A percentile compares a stretch with the other conserved stretches of the same genome.
Conservation (phyloP, 257 asterid species). For the Echium plantagineum region DNA sequence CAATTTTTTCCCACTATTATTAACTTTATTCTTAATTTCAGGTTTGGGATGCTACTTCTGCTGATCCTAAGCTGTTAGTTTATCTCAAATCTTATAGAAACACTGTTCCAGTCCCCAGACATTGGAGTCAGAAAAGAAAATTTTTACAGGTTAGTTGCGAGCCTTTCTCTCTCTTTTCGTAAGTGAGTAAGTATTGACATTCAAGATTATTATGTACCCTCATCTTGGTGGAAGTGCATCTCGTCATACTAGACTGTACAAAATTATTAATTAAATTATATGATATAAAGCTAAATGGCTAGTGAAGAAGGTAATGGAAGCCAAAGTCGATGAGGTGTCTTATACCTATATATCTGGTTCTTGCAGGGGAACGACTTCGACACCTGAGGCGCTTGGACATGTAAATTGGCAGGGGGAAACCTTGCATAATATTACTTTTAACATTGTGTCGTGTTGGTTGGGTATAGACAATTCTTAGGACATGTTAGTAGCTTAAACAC, state of each 20-base stretch:
- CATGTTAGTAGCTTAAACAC: background rate
- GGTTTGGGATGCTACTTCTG: slow-evolving; percentile 98
- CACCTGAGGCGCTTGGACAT: slow-evolving; percentile 84
- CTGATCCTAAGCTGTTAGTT: slow-evolving; percentile 92
- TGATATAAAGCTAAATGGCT: slow-evolving; percentile 28
- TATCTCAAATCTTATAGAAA: slow-evolving; percentile 82
- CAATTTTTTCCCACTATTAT: too few relatives aligned
- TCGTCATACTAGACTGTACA: background rate
- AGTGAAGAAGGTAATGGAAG: slow-evolving; percentile 50
- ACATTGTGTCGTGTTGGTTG: slow-evolving; percentile 47
- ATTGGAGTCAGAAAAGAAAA: slow-evolving; percentile 95
- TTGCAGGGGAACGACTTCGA: slow-evolving; percentile 97
- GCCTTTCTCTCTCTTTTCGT: too few relatives aligned
- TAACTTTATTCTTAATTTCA: slow-evolving; percentile 17
- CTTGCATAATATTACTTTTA: slow-evolving; percentile 47
- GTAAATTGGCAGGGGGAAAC: slow-evolving; percentile 89
- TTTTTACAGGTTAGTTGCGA: slow-evolving; percentile 68
- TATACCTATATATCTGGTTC: slow-evolving; percentile 82
- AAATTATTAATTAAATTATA: slow-evolving; percentile 3
- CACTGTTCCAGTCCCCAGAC: slow-evolving; percentile 97
- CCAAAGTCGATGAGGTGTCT: slow-evolving; percentile 73
- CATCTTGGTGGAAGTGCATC: background rate
- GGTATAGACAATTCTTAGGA: slow-evolving; percentile 21
- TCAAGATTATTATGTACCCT: too few relatives aligned
- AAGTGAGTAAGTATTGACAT: too few relatives aligned